These are phyloP conservation scores for Plasmodium billcollinsi DNA, from an alignment of 169 alveolate species.

Conservation along the genomic window DNA sequence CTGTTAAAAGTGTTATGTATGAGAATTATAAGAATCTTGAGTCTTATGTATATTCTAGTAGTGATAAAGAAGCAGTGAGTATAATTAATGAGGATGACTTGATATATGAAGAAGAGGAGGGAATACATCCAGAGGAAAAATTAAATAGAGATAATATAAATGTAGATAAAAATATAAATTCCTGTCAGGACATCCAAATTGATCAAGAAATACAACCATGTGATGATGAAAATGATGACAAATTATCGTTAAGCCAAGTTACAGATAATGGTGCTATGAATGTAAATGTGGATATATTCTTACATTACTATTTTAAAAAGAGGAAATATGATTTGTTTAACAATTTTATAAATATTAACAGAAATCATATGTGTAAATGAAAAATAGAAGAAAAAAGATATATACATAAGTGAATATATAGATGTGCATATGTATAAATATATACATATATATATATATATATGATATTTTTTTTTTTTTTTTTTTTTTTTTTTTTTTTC, in stretches of 20 bases:
- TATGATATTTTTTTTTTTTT: not conserved
- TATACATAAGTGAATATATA: not conserved
- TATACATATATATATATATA: not conserved
- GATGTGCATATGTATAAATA: not conserved
- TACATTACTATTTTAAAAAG: conserved; percentile 67
- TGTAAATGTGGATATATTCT: conserved; percentile 57
- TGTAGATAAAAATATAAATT: not conserved
- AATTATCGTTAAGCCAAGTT: conserved; percentile 38
- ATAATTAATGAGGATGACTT: not conserved
- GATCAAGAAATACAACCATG: no score
- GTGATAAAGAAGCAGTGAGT: conserved; percentile 41
- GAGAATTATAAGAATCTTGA: conserved; percentile 43
- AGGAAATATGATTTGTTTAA: conserved; percentile 64
- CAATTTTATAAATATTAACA: conserved; percentile 59
- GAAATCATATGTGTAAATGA: conserved; percentile 43
- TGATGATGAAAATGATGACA: conserved; percentile 18
- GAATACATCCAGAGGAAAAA: not conserved
- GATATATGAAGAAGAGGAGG: not conserved
- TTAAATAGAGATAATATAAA: not conserved
- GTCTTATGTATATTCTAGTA: conserved; percentile 41
- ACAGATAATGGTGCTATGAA: conserved; percentile 75
- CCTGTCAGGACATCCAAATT: no score
- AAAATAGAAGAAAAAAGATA: not conserved
- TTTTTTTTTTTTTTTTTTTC: not conserved
- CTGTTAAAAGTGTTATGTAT: conserved; percentile 19